phyloP scores from a whole-genome alignment of 768 basidiomycete genomes.

The Suillus plorans region DNA sequence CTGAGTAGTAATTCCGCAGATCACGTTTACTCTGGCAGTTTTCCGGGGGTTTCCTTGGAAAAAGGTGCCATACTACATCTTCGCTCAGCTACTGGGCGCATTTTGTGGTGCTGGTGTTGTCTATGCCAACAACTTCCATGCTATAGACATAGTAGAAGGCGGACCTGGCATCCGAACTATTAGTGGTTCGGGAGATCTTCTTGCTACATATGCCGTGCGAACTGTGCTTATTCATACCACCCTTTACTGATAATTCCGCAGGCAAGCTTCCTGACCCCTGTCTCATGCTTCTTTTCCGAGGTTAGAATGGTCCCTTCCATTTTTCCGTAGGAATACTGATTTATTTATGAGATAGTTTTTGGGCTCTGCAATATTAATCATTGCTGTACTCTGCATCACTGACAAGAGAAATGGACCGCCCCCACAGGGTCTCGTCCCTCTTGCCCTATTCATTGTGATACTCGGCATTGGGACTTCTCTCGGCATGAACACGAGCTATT shows the following conservation, averaged over 20 bases:
- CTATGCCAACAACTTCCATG: slow-evolving; percentile 67
- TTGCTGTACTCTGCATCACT: slow-evolving; percentile 51
- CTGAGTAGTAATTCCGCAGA: slow-evolving; percentile 34
- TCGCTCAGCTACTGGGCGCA: slow-evolving; percentile 63
- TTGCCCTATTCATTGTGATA: slow-evolving; percentile 54
- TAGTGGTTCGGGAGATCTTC: slow-evolving; percentile 53
- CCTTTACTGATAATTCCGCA: slow-evolving; percentile 20
- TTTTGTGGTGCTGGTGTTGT: slow-evolving; percentile 55
- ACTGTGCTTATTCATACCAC: background rate
- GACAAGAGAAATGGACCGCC: slow-evolving; percentile 53
- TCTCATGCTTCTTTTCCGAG: slow-evolving; percentile 48
- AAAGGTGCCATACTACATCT: slow-evolving; percentile 72
- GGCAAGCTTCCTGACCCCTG: slow-evolving; percentile 43
- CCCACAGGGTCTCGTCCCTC: slow-evolving; percentile 50
- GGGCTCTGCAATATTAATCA: slow-evolving; percentile 51
- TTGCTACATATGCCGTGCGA: slow-evolving; percentile 61
- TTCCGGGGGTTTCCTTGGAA: slow-evolving; percentile 77
- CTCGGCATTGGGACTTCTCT: slow-evolving; percentile 59
- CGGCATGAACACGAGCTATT: slow-evolving; percentile 66
- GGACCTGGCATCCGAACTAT: slow-evolving; percentile 54
- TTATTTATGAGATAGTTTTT: slow-evolving; percentile 43
- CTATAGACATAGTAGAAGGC: slow-evolving; percentile 65
- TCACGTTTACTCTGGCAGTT: slow-evolving; percentile 68
- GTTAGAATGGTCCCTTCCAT: slow-evolving; percentile 17
- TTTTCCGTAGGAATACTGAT: background rate